Conservation (phyloP, 768 basidiomycete genomes). For the Leucocoprinus sp. region DNA sequence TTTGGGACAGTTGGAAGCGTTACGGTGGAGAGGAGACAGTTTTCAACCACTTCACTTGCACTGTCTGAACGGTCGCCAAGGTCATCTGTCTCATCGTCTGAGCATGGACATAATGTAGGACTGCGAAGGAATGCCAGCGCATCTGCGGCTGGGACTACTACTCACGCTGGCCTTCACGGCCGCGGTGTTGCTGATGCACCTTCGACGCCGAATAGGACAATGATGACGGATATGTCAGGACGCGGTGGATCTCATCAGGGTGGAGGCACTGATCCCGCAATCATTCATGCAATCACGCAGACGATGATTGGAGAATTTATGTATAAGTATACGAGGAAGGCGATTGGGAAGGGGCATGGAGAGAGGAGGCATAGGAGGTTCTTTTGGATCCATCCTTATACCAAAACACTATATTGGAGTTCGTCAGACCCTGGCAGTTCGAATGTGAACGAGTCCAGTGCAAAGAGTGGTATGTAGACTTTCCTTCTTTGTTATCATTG, state of each 20-base stretch:
- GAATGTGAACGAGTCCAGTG: constrained; percentile 83
- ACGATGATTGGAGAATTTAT: constrained; percentile 99
- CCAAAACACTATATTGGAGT: constrained; percentile 96
- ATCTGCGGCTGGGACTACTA: constrained; percentile 16
- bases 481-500: constrained; percentile 3
- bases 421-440: constrained; percentile 87
- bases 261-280: constrained; percentile 67
- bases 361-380: constrained; percentile 88
- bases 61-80: constrained; percentile 60
- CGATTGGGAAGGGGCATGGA: constrained; percentile 86
- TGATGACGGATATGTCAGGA: constrained; percentile 4
- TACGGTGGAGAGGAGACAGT: constrained; percentile 35
- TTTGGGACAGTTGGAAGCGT: constrained; percentile 35
- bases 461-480: constrained; percentile 83
- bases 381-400: constrained; percentile 99
- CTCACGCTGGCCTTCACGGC: too few relatives aligned
- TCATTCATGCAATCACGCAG: constrained; percentile 97
- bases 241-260: background rate
- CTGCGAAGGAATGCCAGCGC: constrained; percentile 22
- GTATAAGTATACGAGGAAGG: constrained; percentile 90
- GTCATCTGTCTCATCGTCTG: constrained; percentile 78
- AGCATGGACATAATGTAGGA: constrained; percentile 36
- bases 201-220: constrained; percentile 38
- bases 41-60: constrained; percentile 62
- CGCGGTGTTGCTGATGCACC: constrained; percentile 23